Evolutionary conservation across 306 rosid species (phyloP).

Genomic region (Leucaena leucocephala): DNA sequence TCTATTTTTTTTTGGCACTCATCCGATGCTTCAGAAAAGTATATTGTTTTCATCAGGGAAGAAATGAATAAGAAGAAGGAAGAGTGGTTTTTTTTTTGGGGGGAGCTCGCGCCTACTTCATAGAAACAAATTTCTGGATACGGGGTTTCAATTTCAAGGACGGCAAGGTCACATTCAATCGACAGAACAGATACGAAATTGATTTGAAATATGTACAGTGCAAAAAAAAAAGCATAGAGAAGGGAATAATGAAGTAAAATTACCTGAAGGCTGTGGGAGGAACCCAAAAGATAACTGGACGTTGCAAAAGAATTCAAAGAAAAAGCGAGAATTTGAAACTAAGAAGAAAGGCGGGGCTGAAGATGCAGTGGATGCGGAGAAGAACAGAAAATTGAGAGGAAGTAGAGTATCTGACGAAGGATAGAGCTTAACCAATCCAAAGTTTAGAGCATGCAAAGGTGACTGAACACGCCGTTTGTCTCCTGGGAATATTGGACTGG

Average conservation of each 20-base stretch:
- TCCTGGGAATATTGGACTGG: not conserved
- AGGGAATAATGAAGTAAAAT: not conserved
- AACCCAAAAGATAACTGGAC: not conserved
- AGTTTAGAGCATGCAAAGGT: not conserved
- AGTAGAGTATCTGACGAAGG: conserved; percentile 2
- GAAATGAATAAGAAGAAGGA: not conserved
- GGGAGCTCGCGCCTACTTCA: not conserved
- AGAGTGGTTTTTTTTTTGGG: not conserved
- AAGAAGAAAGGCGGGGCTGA: not conserved
- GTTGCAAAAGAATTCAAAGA: not conserved
- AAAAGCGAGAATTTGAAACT: not conserved
- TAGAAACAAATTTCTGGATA: not conserved
- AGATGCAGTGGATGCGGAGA: not conserved
- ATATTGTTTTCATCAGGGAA: not conserved
- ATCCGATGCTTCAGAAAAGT: not conserved
- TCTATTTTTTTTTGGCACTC: not conserved
- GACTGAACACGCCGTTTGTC: not conserved
- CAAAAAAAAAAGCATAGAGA: not conserved
- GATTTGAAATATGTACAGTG: not conserved
- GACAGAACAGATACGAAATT: not conserved
- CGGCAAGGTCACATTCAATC: not conserved
- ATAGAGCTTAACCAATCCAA: conserved; percentile 12
- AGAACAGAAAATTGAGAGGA: not conserved
- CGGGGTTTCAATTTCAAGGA: conserved; percentile 2
- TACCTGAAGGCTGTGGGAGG: not conserved